A percentile compares a stretch with the other conserved stretches of the same genome.
These are phyloP conservation scores for Priceomyces carsonii DNA, from an alignment of 805 yeast genomes.

Conservation along the genomic window DNA sequence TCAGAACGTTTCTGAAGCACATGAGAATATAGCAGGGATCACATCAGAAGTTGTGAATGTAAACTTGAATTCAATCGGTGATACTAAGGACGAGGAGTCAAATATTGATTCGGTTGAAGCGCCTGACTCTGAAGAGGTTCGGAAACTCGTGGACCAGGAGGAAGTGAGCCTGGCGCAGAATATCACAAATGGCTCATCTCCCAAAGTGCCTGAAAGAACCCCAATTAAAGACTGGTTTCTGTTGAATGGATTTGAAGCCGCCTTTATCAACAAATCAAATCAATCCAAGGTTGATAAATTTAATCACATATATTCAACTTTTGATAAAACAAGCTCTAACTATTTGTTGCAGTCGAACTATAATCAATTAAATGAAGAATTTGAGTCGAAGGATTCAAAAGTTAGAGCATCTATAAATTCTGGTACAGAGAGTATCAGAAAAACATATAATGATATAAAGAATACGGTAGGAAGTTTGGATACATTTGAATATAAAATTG, in stretches of 20 bases:
- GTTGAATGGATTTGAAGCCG: constrained; percentile 21
- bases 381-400: constrained; percentile 48
- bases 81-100: too few relatives aligned
- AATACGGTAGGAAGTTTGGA: constrained; percentile 46
- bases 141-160: too few relatives aligned
- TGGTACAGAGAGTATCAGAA: constrained; percentile 40
- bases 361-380: constrained; percentile 54
- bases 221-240: constrained; percentile 22
- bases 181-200: not conserved
- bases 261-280: constrained; percentile 8
- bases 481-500: constrained; percentile 39
- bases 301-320: constrained; percentile 17
- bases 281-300: constrained; percentile 10
- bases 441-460: constrained; percentile 49
- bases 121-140: too few relatives aligned
- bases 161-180: not conserved
- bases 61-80: too few relatives aligned
- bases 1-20: too few relatives aligned
- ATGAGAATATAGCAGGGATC: too few relatives aligned
- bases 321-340: constrained; percentile 26
- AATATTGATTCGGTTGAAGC: too few relatives aligned
- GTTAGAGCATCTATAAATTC: constrained; percentile 48
- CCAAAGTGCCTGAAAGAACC: constrained; percentile 29
- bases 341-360: constrained; percentile 63
- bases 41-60: too few relatives aligned